Evolutionary conservation across 768 basidiomycete species (phyloP), one percentile per base, ranked within the genome.

Genomic region (Termitomyces bulborhizus): DNA sequence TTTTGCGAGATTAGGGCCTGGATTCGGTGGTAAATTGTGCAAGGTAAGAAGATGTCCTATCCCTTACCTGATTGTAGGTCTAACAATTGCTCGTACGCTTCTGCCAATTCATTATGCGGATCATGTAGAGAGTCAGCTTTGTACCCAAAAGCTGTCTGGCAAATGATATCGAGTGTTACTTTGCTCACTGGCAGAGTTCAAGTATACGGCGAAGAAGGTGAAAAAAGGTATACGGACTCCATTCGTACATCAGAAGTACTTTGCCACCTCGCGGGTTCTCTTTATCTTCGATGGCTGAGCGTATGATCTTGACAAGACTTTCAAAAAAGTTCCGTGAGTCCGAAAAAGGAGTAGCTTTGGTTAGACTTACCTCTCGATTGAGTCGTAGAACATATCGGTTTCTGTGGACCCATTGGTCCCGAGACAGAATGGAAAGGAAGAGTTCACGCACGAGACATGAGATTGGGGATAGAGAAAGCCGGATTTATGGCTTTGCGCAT

Each of bases 401-500:
- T 76, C 72, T 80, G 26, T 53, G 21, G 16, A 50, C 8, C 18
- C 24, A 16, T 32, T 39, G 12, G 50, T 31, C 13, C 6, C 13
- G 3, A 45, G 32, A 36, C 9, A 36, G 31, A 4, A 36, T 26
- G 13, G 18, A 36, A 26, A 54, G 24, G 15, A 12, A 34, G 37
- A 5, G 5, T 26, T 36, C 24, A 65, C 72, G 39, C 56, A 74
- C 72, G 72, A 41, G 71, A 65, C 60, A 65, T 68, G 24, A 76
- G 67, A 56, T 71, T 79, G 0, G 71, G 67, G 21, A 80, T 68
- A 0, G 78, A 77, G 57, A 81, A 80, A 0, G 79, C 79, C 0
- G 79, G 77, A 49, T 77, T 79, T 71, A 81, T 78, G 0, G 73
- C 69, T 60, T 72, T 77, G 43, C 77, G 74, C 76, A 81, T 77